Evolutionary conservation across 352 stramenopile species (phyloP), one percentile per base, ranked within the genome.

Genomic region (Globisporangium cylindrosporum): DNA sequence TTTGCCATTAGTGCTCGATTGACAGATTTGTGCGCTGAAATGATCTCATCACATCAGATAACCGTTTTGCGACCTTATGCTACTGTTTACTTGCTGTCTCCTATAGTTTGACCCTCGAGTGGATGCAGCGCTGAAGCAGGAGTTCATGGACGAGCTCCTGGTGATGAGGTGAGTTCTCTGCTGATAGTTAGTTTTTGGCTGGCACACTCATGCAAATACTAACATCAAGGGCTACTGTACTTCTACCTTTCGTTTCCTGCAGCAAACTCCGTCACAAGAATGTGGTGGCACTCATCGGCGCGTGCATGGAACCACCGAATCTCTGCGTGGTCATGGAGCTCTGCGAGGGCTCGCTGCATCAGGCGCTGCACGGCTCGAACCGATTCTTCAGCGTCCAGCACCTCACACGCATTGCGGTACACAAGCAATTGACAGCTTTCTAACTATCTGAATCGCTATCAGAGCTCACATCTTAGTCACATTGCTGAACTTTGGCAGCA

Each of bases 121-220:
- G 48, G 88, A 97, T 66, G 77, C 87, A 27, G 78, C 74, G 1
- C 77, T 97, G 20, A 97, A 96, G 70, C 76, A 94, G 59, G 93
- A 98, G 67, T 98, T 96, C 67, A 92, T 98, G 89, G 91, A 98
- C 67, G 93, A 98, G 71, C 72, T 98, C n/a, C 79, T 95, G 8
- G 87, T 97, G 4, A 95, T 97, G 82, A 94, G 82, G 79, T 93
- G 34, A n/a, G 61, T 70, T 27, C 18, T 57, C 20, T 43, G 18
- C 54, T 59, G 27, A 49, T 27, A 27, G 2, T 43, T 15, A 32
- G 18, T 32, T 72, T 75, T 88, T 55, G 8, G n/a, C 34, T 14
- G 5, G 20, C 34, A 41, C 0, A 15, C 36, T 43, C 14, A 14
- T 41, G 10, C 10, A 43, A 43, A 14, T 43, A 15, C 36, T 43